Base-by-base conservation (phyloP, 2,329 filamentous ascomycete species). In the Calonectria honghensis region DNA sequence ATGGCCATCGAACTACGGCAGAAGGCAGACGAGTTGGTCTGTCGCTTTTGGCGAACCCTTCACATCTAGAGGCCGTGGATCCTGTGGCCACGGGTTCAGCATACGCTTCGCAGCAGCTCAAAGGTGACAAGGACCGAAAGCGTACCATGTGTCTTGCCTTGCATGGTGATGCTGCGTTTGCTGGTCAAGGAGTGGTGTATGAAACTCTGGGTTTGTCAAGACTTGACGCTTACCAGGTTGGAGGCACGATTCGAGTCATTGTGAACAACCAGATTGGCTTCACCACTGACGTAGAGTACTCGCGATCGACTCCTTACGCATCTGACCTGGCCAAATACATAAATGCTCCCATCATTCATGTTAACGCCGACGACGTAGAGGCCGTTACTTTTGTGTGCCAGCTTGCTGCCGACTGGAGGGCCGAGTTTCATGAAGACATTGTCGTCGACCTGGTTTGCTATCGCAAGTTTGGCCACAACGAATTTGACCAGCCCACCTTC, bases 191-290 rank as follows among this genome's bases (percentile, higher is more conserved):
- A 88, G 91, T 98, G 75, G 97, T 98, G 74, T 98, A 99, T 87
- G 97, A 99, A 87, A 98, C 96, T 81, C 94, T 99, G 86, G 97
- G 97, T 74, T 98, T 99, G 92, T 94, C 98, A 87, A 94, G 95
- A 57, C 92, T 99, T 29, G 96, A 96, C 27, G 95, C 94, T 78
- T 99, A 98, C 88, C 97, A 97, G 50, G 98, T 96, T 68, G 96
- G 97, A 81, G 97, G 97, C 83, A 98, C 97, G 64, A 94, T 99
- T 80, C 96, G 98, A 87, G 90, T 98, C 77, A 93, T 99, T 74
- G 96, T 98, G 79, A 98, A 99, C 92, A 98, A 99, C 91, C 97
- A 99, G 90, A 98, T 99, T 84, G 97, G 97, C 85, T 98, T 99
- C 90, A 99, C 97, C 67, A 98, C 97, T 18, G 97, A 98, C 84